A percentile compares a stretch with the other conserved stretches of the same genome.
Evolutionary conservation across 2,329 filamentous ascomycete genomes (phyloP).

Genomic region (Cladosporium austrohemisphaericum): DNA sequence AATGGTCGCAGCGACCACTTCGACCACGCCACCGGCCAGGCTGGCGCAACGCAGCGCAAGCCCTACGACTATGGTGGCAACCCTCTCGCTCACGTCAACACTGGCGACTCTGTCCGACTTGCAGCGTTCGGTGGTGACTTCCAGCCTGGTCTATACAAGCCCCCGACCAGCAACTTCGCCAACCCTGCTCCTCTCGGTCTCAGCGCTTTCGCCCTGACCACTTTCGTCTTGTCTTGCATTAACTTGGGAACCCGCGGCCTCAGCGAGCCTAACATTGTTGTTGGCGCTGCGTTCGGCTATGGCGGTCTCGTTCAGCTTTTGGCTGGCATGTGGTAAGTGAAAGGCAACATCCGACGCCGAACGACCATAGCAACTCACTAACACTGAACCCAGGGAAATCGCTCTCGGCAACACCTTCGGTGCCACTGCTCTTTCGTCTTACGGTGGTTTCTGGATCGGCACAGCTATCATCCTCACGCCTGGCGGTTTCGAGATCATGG

Average conservation of each 20-base stretch:
- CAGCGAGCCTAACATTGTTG: constrained; percentile 43
- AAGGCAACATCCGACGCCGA: neutral
- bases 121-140: constrained; percentile 51
- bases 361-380: neutral
- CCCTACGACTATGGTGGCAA: constrained; percentile 52
- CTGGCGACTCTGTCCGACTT: constrained; percentile 47
- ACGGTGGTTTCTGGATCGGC: constrained; percentile 60
- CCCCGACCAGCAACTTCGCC: constrained; percentile 44
- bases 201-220: constrained; percentile 63
- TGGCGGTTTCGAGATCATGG: constrained; percentile 49
- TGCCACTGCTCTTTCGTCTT: constrained; percentile 58
- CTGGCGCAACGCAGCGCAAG: constrained; percentile 35
- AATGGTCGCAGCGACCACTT: constrained; percentile 29
- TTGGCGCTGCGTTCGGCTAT: constrained; percentile 48
- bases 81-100: constrained; percentile 49
- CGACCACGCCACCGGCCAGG: constrained; percentile 35
- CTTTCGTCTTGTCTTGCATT: constrained; percentile 55
- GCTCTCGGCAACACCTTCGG: constrained; percentile 61
- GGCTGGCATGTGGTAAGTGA: constrained; percentile 48
- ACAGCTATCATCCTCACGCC: constrained; percentile 57
- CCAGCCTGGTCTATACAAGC: constrained; percentile 49
- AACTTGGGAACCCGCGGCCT: constrained; percentile 45
- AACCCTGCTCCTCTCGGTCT: constrained; percentile 60
- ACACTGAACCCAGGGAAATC: constrained; percentile 52
- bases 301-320: constrained; percentile 50